phyloP scores from a whole-genome alignment of 2,329 filamentous ascomycete species.

The Diaporthe vaccinii region DNA sequence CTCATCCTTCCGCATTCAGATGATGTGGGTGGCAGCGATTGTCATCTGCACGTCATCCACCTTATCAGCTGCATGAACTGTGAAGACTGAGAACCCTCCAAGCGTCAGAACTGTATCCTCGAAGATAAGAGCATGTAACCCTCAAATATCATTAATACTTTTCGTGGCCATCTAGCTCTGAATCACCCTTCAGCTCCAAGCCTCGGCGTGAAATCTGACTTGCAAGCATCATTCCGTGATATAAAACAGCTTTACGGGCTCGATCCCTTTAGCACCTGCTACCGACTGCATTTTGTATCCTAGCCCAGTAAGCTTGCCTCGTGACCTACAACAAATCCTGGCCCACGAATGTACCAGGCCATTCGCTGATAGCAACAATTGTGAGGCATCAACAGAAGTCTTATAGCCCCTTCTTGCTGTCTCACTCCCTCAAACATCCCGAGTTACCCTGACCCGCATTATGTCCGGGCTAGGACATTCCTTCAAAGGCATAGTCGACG shows the following conservation, averaged over 20 bases:
- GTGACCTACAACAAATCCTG: neutral
- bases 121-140: neutral
- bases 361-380: neutral
- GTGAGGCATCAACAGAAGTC: neutral
- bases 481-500: conserved; percentile 2
- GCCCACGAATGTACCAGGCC: too few species aligned
- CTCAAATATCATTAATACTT: fast-evolving
- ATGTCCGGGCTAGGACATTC: conserved; percentile 26
- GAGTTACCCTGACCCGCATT: neutral
- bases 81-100: neutral
- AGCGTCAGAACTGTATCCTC: neutral
- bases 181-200: neutral
- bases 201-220: neutral
- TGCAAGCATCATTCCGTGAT: neutral
- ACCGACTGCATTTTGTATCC: neutral
- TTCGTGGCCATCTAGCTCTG: neutral
- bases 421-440: too few species aligned
- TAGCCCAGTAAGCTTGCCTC: neutral
- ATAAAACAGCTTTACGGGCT: neutral
- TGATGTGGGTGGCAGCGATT: neutral
- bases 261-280: too few species aligned
- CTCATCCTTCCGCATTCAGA: conserved; percentile 8
- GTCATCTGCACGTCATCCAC: conserved; percentile 23
- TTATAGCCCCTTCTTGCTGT: neutral
- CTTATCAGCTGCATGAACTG: conserved; percentile 11